phyloP scores from a whole-genome alignment of 1,139 yeast genomes.

The Chernovozyma sophiae-reginae region DNA sequence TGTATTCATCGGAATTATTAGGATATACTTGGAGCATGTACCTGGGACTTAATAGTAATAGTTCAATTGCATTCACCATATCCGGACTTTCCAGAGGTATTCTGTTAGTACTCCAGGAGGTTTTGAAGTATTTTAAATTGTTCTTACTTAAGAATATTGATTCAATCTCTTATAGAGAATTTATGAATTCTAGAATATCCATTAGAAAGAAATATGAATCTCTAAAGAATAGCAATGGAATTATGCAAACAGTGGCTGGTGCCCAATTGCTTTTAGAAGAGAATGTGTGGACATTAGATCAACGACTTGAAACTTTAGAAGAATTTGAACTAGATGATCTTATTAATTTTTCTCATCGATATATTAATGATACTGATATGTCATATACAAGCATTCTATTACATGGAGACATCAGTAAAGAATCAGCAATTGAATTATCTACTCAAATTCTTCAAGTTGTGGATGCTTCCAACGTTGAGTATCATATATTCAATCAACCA shows the following conservation, averaged over 20 bases:
- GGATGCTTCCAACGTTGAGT: conserved; percentile 1
- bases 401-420: conserved; percentile 42
- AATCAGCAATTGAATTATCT: conserved; percentile 11
- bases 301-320: conserved; percentile 40
- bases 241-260: conserved; percentile 43
- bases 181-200: conserved; percentile 40
- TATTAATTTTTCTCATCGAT: conserved; percentile 15
- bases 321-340: conserved; percentile 19
- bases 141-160: conserved; percentile 11
- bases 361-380: conserved; percentile 13
- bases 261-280: conserved; percentile 51
- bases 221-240: conserved; percentile 34
- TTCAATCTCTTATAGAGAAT: conserved; percentile 22
- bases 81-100: conserved; percentile 46
- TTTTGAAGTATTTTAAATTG: conserved; percentile 17
- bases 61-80: conserved; percentile 44
- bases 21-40: conserved; percentile 53
- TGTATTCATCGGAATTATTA: conserved; percentile 49
- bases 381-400: conserved; percentile 40
- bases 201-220: conserved; percentile 41
- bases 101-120: conserved; percentile 17
- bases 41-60: conserved; percentile 49
- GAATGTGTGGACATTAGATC: conserved; percentile 46
- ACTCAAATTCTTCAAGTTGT: conserved; percentile 7
- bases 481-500: conserved; percentile 12